Base-by-base conservation (phyloP, 345 rosid genomes). In the Clarkia xantiana region DNA sequence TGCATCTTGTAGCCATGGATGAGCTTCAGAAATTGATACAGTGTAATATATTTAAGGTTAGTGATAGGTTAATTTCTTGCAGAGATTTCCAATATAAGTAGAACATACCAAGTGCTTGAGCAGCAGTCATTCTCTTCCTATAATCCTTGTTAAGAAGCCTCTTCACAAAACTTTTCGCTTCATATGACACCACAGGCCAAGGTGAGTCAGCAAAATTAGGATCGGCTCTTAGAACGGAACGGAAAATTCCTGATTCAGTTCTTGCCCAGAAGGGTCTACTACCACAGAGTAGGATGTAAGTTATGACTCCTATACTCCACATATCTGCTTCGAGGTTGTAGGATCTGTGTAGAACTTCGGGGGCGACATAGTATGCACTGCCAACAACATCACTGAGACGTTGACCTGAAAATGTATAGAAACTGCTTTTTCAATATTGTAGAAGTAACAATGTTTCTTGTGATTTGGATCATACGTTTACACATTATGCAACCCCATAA, bases 311-410 rank as follows among this genome's bases (percentile, higher is more conserved):
- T 43, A 90, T 72, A 62, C 97, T 86, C 97, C 97, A 90, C 65
- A 83, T 74, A 75, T 90, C 97, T 18, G 91, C 95, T 61, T 90
- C 97, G 19, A 81, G 68, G 48, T 79, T 74, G 66, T 90, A 90
- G 43, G 88, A 83, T 69, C 96, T 86, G 66, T 90, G 96, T 41
- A 90, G 86, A 55, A 90, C 97, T 79, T 90, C 96, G 18, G 97
- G 94, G 18, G 97, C 86, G 60, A 90, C 97, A 67, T 90, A 86
- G 69, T 81, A 90, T 53, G 96, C 96, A 75, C 96, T 90, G 54
- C 97, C 97, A 53, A 90, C 97, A 48, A 90, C 82, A 66, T 90
- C 96, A 47, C 78, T 90, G 63, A 83, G 84, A 53, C 96, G 84
- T 56, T 83, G 89, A 70, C 84, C 97, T 90, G 86, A 55, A 62